Evolutionary conservation across 225 moss, liverwort and hornwort genomes (phyloP).

Genomic region (Rhytidiadelphus loreus): DNA sequence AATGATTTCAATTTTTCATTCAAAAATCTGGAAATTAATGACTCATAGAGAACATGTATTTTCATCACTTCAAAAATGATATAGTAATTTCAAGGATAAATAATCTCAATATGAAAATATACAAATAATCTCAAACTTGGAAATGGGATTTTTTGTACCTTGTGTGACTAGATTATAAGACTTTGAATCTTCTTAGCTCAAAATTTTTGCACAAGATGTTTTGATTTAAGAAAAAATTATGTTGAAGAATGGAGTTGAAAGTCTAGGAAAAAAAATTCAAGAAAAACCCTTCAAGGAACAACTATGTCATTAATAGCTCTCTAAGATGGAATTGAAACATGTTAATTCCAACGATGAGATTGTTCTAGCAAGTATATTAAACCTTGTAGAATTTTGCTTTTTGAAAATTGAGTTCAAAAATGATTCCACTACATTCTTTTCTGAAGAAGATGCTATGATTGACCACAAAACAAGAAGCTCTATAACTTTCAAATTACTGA

Average conservation of each 20-base stretch:
- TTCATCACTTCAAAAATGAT: not conserved
- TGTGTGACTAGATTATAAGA: not conserved
- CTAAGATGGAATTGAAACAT: not conserved
- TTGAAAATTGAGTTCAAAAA: not conserved
- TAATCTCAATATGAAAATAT: not conserved
- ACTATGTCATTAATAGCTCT: not conserved
- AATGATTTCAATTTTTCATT: not conserved
- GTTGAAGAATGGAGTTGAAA: not conserved
- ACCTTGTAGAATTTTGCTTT: not conserved
- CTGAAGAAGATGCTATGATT: not conserved
- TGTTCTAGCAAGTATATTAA: not conserved
- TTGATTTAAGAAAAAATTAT: not conserved
- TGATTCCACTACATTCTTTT: accelerated
- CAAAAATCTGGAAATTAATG: not conserved
- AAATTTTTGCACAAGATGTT: too few species aligned
- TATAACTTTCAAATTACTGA: not conserved
- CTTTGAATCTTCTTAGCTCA: not conserved
- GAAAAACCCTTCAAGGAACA: not conserved
- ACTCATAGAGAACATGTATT: accelerated
- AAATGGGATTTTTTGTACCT: not conserved
- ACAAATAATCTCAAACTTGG: not conserved
- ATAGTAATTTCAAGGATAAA: not conserved
- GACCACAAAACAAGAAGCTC: not conserved
- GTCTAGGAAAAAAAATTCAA: not conserved
- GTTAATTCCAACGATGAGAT: accelerated